These are phyloP conservation scores for Beta lomatogona DNA, from an alignment of 179 eudicot species.

Conservation along the genomic window DNA sequence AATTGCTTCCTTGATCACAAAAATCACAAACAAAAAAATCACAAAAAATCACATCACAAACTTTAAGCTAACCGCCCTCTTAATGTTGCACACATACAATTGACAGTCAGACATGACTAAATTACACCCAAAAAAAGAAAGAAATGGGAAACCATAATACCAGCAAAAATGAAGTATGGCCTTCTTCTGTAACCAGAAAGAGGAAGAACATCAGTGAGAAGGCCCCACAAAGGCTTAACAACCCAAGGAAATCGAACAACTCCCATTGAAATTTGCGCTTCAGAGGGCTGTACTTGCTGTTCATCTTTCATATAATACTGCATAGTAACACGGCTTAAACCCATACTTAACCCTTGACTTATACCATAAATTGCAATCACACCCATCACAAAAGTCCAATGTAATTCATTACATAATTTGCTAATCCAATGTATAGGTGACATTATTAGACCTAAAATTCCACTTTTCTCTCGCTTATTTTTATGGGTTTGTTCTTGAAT, in stretches of 20 bases:
- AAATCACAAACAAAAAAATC: neutral
- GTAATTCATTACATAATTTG: conserved; percentile 29
- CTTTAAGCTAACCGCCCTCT: too few relatives aligned
- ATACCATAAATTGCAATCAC: conserved; percentile 32
- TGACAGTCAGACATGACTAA: neutral
- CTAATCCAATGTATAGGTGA: conserved; percentile 29
- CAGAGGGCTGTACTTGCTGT: conserved; percentile 35
- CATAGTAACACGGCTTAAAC: conserved; percentile 27
- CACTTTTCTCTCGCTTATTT: conserved; percentile 7
- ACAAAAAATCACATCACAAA: too few relatives aligned
- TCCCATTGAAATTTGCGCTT: conserved; percentile 34
- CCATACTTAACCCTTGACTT: conserved; percentile 37
- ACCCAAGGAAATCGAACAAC: conserved; percentile 33
- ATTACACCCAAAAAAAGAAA: neutral
- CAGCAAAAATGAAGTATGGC: conserved; percentile 58
- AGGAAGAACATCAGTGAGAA: conserved; percentile 37
- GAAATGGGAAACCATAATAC: conserved; percentile 15
- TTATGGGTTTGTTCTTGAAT: neutral
- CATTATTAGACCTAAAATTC: conserved; percentile 19
- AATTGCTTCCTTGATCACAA: neutral
- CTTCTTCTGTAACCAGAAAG: conserved; percentile 37
- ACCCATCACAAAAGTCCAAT: conserved; percentile 36
- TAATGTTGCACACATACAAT: neutral
- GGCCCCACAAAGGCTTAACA: conserved; percentile 38
- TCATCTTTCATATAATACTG: conserved; percentile 39